phyloP scores from a whole-genome alignment of 2,329 filamentous ascomycete species.

The Talaromyces sp. region DNA sequence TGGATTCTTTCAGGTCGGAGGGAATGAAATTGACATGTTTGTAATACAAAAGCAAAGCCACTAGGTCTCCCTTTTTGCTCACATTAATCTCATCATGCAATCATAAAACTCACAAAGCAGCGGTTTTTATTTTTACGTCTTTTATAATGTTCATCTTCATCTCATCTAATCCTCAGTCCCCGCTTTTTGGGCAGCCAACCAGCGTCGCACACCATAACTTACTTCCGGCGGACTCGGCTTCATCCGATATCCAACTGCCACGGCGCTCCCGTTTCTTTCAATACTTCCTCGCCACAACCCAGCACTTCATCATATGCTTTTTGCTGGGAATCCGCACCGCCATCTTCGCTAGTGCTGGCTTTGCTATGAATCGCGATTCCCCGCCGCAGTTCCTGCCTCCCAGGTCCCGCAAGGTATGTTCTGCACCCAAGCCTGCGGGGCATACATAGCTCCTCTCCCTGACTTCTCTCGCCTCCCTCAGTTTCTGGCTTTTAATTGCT shows the following conservation, averaged over 20 bases:
- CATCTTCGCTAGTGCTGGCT: background rate
- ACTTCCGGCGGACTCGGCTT: constrained; percentile 6
- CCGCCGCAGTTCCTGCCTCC: constrained; percentile 32
- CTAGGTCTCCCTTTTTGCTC: background rate
- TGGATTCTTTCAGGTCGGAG: background rate
- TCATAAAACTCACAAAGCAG: background rate
- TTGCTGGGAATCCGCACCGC: background rate
- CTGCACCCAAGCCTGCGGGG: constrained; percentile 11
- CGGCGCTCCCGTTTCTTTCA: constrained; percentile 3
- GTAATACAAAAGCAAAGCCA: background rate
- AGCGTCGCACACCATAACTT: background rate
- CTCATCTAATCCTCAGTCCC: background rate
- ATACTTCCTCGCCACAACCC: constrained; percentile 3
- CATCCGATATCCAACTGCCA: constrained; percentile 9
- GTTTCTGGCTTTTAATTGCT: constrained; percentile 7
- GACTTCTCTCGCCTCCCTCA: constrained; percentile 13
- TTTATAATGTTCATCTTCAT: background rate
- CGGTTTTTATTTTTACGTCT: background rate
- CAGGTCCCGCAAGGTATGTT: constrained; percentile 33
- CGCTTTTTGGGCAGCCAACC: background rate
- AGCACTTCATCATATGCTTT: background rate
- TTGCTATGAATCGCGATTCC: constrained; percentile 32
- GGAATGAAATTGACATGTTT: background rate
- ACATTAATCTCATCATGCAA: background rate
- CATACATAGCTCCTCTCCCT: constrained; percentile 18